These are phyloP conservation scores for Hypomontagnella submonticulosa DNA, from an alignment of 495 filamentous ascomycete species.

Conservation along the genomic window DNA sequence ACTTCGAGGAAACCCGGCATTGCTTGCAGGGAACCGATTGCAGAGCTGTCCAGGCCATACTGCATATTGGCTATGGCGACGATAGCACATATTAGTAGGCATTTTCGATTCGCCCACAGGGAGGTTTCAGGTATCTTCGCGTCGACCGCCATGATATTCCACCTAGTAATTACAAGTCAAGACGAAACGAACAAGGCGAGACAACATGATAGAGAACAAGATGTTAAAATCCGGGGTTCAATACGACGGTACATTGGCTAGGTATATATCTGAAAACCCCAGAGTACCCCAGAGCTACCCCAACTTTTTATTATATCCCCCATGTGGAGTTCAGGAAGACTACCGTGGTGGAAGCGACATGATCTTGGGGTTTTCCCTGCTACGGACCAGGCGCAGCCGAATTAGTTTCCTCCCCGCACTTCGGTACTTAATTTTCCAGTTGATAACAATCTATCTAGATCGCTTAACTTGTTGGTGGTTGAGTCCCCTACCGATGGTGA, in stretches of 20 bases:
- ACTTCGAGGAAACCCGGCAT: conserved; percentile 61
- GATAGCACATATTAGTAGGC: conserved; percentile 51
- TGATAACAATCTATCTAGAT: conserved; percentile 14
- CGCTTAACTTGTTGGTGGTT: neutral
- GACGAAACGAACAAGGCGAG: neutral
- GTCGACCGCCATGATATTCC: conserved; percentile 29
- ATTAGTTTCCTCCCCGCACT: conserved; percentile 43
- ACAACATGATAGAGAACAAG: neutral
- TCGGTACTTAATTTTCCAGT: conserved; percentile 43
- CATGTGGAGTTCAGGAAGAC: conserved; percentile 18
- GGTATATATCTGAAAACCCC: no score
- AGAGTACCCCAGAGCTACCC: conserved; percentile 25
- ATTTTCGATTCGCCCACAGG: conserved; percentile 55
- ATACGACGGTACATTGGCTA: conserved; percentile 1
- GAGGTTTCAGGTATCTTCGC: conserved; percentile 50
- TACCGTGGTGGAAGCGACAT: conserved; percentile 21
- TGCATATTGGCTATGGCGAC: conserved; percentile 58
- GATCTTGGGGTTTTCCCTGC: conserved; percentile 36
- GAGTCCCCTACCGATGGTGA: neutral
- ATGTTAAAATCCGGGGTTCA: neutral
- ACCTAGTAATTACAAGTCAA: neutral
- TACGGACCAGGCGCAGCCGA: conserved; percentile 27
- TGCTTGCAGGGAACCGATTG: conserved; percentile 54
- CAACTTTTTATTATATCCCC: conserved; percentile 31
- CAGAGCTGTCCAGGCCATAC: conserved; percentile 57